Base-by-base conservation (phyloP, 495 filamentous ascomycete genomes). In the Xylaria sp. region DNA sequence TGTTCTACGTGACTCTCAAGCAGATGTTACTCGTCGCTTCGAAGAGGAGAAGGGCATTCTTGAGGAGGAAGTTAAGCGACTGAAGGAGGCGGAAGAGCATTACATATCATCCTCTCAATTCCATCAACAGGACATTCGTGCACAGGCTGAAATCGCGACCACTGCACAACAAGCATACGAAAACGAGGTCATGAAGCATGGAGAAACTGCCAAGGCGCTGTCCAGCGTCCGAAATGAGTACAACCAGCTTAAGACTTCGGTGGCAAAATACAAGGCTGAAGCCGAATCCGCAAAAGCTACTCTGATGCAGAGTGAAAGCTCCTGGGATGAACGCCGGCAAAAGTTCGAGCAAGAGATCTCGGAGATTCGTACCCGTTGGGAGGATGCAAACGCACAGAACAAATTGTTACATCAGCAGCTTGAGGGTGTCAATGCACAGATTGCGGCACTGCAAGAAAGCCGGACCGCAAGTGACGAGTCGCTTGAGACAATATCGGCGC, bases 121-220 rank as follows among this genome's bases (percentile, higher is more conserved):
- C 79, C 92, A 96, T 77, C 93, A 95, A 80, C 92, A 95, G 67
- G 95, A 98, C 74, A 84, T 98, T 24, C 93, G 95, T 64, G 92
- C 92, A 1, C 97, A 99, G 80, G 94, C 95, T 29, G 90, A 94
- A 31, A 99, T 99, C 77, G 92, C 97, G 4, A 88, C 93, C 66
- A 92, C 93, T 76, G 94, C 96, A 8, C 97, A 98, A 78, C 91
- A 97, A 73, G 94, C 95, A 71, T 99, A 99, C 74, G 97, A 99
- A 78, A 89, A 87, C 63, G 97, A 98, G 74, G 86, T 98, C 1
- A 88, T 97, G 74, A 97, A 95, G 79, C 97, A 99, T 77, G 95
- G 94, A 3, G 93, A 97, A 70, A 95, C 97, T 19, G 93, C 95
- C 1, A 93, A 93, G 80, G 85, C 88, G 24, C 80, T 98, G 31